Base-by-base conservation (phyloP, 805 yeast genomes). In the Candida piceae region DNA sequence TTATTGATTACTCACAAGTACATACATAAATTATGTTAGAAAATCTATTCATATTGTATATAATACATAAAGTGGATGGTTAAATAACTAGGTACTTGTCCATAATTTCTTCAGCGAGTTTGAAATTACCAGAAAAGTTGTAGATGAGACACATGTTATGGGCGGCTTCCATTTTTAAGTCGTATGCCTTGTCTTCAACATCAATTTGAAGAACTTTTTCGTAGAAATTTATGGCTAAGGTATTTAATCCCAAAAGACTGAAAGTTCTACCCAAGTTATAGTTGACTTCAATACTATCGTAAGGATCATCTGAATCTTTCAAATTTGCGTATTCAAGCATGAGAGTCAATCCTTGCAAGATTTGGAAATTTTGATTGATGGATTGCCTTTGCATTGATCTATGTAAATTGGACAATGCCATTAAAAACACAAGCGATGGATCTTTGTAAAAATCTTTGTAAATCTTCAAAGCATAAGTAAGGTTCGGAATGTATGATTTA, bases 341-440 rank as follows among this genome's bases (percentile, higher is more conserved):
- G 50, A 75, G 88, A 38, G 89, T 77, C 32, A 93, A 62, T 0
- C 96, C 97, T 53, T 93, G 97, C 2, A 93, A 63, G 16, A 93
- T 67, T 53, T 89, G 97, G 40, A 84, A 69, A 52, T 90, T 96
- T 38, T 97, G 75, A 57, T 87, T 85, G 6, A 80, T 70, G 4
- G 95, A 81, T 40, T 85, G 77, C 44, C 98, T 70, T 60, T 93
- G 97, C 79, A 89, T 81, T 0, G 97, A 84, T 29, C 97, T 71
- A 50, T 90, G 96, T 17, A 89, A 65, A 60, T 88, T 89, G 0
- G 89, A 78, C 28, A 93, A 58, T 0, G 93, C 97, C 31, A 84
- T 66, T 25, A 83, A 60, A 19, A 93, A 66, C 42, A 86, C 72
- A 2, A 93, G 66, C 66, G 87, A 74, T 1, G 97, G 95, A 45